Base-by-base conservation (phyloP, 768 basidiomycete genomes). In the Mycena vitilis region DNA sequence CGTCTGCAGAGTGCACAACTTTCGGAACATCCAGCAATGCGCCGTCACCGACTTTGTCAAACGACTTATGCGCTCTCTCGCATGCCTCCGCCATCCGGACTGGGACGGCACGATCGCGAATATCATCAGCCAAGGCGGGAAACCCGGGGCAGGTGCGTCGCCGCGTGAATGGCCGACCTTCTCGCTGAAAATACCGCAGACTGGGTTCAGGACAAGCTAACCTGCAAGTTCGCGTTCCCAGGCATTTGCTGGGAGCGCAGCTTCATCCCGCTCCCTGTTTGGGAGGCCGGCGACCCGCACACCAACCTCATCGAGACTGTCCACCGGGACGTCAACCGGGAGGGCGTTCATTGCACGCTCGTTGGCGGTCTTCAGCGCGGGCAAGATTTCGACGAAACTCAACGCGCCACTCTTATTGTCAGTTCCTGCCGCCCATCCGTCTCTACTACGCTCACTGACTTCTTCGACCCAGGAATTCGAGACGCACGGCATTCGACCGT, bases 261-360 rank as follows among this genome's bases (percentile, higher is more conserved):
- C n/a, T 44, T 44, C 40, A 59, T 59, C 25, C 57, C 57, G 1
- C 40, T 42, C 38, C 18, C 20, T 23, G n/a, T 59, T 20, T 59
- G 37, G 37, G n/a, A 25, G 10, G 37, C 57, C 2, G 42, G 37
- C 10, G 57, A 59, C 5, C 12, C 40, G 2, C 44, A 9, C 42
- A 44, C 57, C 15, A 59, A 59, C 57, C 37, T 59, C 38, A 23
- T 40, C 16, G 57, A 59, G 57, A 20, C 38, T 11, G 37, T 59
- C 11, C 57, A 59, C n/a, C 20, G 57, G 10, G 42, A 59, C 20
- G 57, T 44, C 25, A 59, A 59, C 45, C 57, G 37, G 8, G 57
- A 45, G 15, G 57, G 57, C 8, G 42, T 59, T 12, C 57, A 59
- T 25, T 47, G 38, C 30, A 59, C 38, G 4, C n/a, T 59, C 18